Percentiles rank a stretch among this genome's conserved stretches.
phyloP scores from a whole-genome alignment of 331 rosid species.

The Acacia concinna region DNA sequence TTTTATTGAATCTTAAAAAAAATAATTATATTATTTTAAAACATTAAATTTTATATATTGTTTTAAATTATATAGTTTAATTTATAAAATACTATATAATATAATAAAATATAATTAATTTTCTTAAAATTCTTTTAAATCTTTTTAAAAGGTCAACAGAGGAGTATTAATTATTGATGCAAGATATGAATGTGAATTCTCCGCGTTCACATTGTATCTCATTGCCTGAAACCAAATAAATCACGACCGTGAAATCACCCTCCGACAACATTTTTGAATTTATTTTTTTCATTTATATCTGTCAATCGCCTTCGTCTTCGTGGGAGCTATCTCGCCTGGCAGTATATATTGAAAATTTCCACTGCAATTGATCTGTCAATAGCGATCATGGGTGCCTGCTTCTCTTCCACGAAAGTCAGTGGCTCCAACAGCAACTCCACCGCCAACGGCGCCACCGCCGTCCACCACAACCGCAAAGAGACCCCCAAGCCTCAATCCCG shows the following conservation, averaged over 20 bases:
- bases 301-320: conserved; percentile 1
- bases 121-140: too few species aligned
- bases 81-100: too few species aligned
- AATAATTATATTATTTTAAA: too few species aligned
- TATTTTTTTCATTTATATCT: not conserved
- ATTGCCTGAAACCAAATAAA: not conserved
- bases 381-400: conserved; percentile 76
- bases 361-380: conserved; percentile 37
- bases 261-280: not conserved
- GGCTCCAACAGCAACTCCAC: conserved; percentile 67
- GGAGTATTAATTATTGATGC: not conserved
- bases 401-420: conserved; percentile 70
- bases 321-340: conserved; percentile 1
- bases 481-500: conserved; percentile 18
- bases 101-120: too few species aligned
- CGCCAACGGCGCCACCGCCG: conserved; percentile 14
- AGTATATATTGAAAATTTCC: conserved; percentile 16
- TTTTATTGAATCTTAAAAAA: too few species aligned
- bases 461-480: conserved; percentile 50
- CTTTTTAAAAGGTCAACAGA: too few species aligned
- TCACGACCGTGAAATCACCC: not conserved
- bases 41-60: too few species aligned
- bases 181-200: not conserved
- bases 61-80: too few species aligned
- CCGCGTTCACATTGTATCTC: not conserved